Evolutionary conservation across 1,284 basidiomycete species (phyloP).

Genomic region (Neotropicomus parvogracilis): DNA sequence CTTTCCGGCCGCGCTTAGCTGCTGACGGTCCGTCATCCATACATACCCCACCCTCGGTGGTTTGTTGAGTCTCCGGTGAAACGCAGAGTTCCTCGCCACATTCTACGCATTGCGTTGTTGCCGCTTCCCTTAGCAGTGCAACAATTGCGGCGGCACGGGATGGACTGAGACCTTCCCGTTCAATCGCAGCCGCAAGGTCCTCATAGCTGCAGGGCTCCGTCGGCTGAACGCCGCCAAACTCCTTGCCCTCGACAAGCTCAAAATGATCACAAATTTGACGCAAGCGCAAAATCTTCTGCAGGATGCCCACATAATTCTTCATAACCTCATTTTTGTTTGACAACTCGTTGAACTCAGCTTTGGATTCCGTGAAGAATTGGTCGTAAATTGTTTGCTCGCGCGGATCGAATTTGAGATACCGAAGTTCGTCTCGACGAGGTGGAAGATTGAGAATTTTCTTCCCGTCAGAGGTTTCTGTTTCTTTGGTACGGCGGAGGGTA

Average conservation of each 20-base stretch:
- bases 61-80: conserved; percentile 43
- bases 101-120: conserved; percentile 83
- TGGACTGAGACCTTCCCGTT: conserved; percentile 76
- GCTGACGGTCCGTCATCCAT: conserved; percentile 51
- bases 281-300: conserved; percentile 92
- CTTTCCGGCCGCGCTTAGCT: conserved; percentile 61
- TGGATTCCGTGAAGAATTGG: conserved; percentile 82
- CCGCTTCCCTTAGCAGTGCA: conserved; percentile 76
- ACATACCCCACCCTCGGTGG: conserved; percentile 39
- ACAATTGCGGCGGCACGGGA: conserved; percentile 78
- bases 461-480: conserved; percentile 79
- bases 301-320: conserved; percentile 97
- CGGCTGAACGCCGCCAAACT: conserved; percentile 42
- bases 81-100: conserved; percentile 78
- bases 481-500: conserved; percentile 94
- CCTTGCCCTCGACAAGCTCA: conserved; percentile 83
- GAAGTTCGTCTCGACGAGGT: conserved; percentile 80
- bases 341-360: conserved; percentile 86
- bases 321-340: conserved; percentile 86
- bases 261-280: conserved; percentile 98
- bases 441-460: conserved; percentile 84
- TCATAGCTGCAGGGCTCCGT: conserved; percentile 55
- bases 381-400: conserved; percentile 87
- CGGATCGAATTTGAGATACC: conserved; percentile 80
- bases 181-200: conserved; percentile 72